Evolutionary conservation across 805 yeast species (phyloP), one percentile per base, ranked within the genome.

Genomic region (Saccharomycopsis selenospora): DNA sequence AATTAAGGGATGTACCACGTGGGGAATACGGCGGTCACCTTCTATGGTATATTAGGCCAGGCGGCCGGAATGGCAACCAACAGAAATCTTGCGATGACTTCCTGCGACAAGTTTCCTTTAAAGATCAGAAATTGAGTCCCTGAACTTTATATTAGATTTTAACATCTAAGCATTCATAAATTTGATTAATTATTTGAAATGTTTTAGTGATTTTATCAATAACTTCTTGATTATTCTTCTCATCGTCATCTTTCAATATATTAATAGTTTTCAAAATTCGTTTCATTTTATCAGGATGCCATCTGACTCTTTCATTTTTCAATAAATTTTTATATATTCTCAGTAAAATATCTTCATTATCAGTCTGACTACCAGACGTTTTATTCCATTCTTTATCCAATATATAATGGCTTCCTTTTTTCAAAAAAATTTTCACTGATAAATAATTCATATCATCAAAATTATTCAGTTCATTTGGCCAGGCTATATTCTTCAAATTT

Each of bases 281-380:
- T 8, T 57, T 57, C 80, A 80, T 73, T 55, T 69, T 70, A 56
- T 78, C 84, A 1, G 83, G 82, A 57, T 78, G 83, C 82, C 84
- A 78, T 53, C 75, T 59, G 10, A 77, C 57, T 47, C 82, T 57
- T 54, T 79, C 82, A 41, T 52, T 57, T 48, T 68, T 71, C 7
- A 61, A 45, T 26, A 55, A 50, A 14, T 56, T 49, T 41, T 45
- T 51, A 46, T 42, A 42, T 47, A 47, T 42, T 26, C 38, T 13
- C 4, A 27, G 18, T 5, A 47, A 38, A 24, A 47, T 36, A 26
- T 42, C 28, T n/a, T 40, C 30, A 22, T 14, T 13, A 22, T 26
- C 42, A 14, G n/a, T 38, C 6, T 25, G 23, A 23, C 18, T 26
- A 6, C 36, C 20, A 51, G 63, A 45, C 46, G 61, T 61, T 11